phyloP scores from a whole-genome alignment of 768 basidiomycete species.

The Boletus pseudo-olivaceus region DNA sequence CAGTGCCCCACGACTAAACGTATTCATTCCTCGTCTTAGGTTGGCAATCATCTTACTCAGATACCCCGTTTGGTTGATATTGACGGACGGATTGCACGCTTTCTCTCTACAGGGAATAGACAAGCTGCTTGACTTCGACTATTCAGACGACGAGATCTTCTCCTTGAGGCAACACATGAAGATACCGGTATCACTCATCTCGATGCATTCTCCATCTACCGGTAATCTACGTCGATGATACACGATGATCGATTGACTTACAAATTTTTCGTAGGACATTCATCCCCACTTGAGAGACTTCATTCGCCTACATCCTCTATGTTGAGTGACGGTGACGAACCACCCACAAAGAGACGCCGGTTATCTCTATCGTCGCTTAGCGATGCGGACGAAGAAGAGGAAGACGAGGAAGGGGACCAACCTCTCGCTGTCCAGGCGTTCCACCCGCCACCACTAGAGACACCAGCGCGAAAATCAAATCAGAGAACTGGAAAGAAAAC shows the following conservation, averaged over 20 bases:
- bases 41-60: conserved; percentile 19
- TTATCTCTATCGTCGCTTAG: conserved; percentile 56
- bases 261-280: conserved; percentile 20
- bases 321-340: conserved; percentile 43
- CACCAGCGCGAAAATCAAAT: conserved; percentile 29
- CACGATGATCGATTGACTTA: conserved; percentile 1
- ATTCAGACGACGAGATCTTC: conserved; percentile 64
- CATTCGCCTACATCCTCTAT: conserved; percentile 39
- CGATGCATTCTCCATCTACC: conserved; percentile 49
- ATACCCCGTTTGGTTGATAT: conserved; percentile 9
- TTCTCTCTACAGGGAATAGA: conserved; percentile 58
- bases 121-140: conserved; percentile 76
- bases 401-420: conserved; percentile 58
- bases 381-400: conserved; percentile 38
- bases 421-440: conserved; percentile 51
- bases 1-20: conserved; percentile 9
- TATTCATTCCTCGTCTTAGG: conserved; percentile 16
- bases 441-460: conserved; percentile 29
- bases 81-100: conserved; percentile 11
- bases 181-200: conserved; percentile 47
- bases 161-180: conserved; percentile 71
- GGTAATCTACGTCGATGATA: conserved; percentile 36
- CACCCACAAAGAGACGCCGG: conserved; percentile 51
- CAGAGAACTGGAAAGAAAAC: conserved; percentile 54
- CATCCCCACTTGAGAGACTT: conserved; percentile 18